phyloP scores from a whole-genome alignment of 2,329 filamentous ascomycete genomes.

The Lecanosticta acicola region DNA sequence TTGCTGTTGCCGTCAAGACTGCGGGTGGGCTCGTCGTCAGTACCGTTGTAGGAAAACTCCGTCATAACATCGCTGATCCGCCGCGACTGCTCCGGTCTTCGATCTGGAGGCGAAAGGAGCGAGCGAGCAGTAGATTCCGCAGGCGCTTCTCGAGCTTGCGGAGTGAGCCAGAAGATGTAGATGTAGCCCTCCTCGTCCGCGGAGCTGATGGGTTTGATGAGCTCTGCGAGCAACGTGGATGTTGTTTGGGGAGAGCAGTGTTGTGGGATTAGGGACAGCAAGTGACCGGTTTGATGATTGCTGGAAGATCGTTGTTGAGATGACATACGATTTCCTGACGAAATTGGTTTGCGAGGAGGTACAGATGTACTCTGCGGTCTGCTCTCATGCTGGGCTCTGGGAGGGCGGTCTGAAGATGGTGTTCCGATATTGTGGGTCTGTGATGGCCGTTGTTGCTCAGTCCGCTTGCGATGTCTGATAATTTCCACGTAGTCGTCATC shows the following conservation, averaged over 20 bases:
- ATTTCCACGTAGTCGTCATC: constrained; percentile 42
- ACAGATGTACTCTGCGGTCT: constrained; percentile 4
- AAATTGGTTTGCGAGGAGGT: constrained; percentile 10
- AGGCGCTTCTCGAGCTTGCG: constrained; percentile 52
- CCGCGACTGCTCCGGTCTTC: constrained; percentile 14
- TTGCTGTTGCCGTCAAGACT: neutral
- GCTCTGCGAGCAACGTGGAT: constrained; percentile 67
- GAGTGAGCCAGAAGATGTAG: constrained; percentile 96
- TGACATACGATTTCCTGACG: constrained; percentile 7
- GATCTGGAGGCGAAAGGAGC: constrained; percentile 25
- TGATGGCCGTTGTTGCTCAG: constrained; percentile 16
- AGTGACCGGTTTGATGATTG: constrained; percentile 29
- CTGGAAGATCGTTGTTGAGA: constrained; percentile 16
- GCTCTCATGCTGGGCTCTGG: constrained; percentile 2
- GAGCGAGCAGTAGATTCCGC: constrained; percentile 40
- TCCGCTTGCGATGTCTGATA: constrained; percentile 36
- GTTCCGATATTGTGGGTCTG: neutral
- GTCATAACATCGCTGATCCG: constrained; percentile 32
- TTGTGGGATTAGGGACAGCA: constrained; percentile 65
- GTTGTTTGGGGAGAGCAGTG: constrained; percentile 61
- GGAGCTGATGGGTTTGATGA: constrained; percentile 67
- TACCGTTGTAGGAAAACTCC: constrained; percentile 28
- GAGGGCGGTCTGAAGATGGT: constrained; percentile 13
- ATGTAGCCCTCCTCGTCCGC: constrained; percentile 84
- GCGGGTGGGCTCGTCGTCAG: neutral